These are phyloP conservation scores for Phytophthora litchii DNA, from an alignment of 352 stramenopile genomes.

Conservation along the genomic window DNA sequence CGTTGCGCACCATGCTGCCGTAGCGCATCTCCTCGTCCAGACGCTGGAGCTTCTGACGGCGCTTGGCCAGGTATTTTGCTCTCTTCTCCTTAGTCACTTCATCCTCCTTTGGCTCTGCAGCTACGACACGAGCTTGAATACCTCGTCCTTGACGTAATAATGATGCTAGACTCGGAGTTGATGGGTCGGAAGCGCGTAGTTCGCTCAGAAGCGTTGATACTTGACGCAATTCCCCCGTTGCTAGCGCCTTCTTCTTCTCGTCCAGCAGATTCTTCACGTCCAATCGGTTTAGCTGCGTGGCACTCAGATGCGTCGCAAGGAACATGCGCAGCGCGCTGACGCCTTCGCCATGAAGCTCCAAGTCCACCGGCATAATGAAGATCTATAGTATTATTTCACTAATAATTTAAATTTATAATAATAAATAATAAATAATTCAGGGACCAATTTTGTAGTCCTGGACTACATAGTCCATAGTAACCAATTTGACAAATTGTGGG, in stretches of 20 bases:
- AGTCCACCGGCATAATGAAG: slow-evolving; percentile 3
- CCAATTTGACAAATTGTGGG: too few relatives aligned
- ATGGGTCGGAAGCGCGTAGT: slow-evolving; percentile 24
- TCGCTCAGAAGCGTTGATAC: slow-evolving; percentile 26
- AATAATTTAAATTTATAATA: too few relatives aligned
- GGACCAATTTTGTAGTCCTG: too few relatives aligned
- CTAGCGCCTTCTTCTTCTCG: slow-evolving; percentile 19
- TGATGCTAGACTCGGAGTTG: slow-evolving; percentile 27
- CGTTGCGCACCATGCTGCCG: slow-evolving; percentile 71
- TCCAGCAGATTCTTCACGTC: slow-evolving; percentile 25
- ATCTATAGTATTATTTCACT: too few relatives aligned
- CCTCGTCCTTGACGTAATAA: slow-evolving; percentile 31
- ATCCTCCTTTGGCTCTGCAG: slow-evolving; percentile 3
- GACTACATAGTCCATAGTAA: too few relatives aligned
- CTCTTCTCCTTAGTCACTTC: slow-evolving; percentile 24
- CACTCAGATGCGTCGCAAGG: slow-evolving; percentile 26
- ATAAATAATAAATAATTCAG: too few relatives aligned
- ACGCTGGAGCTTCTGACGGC: slow-evolving; percentile 67
- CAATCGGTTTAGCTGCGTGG: slow-evolving; percentile 5
- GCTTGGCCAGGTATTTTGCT: slow-evolving; percentile 48
- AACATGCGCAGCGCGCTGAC: slow-evolving; percentile 32
- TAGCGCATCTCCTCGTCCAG: slow-evolving; percentile 86
- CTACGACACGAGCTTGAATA: slow-evolving; percentile 10
- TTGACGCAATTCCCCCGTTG: slow-evolving; percentile 30
- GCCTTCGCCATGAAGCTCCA: slow-evolving; percentile 36